phyloP scores from a whole-genome alignment of 73 alveolate species.

The Tetrahymena borealis region DNA sequence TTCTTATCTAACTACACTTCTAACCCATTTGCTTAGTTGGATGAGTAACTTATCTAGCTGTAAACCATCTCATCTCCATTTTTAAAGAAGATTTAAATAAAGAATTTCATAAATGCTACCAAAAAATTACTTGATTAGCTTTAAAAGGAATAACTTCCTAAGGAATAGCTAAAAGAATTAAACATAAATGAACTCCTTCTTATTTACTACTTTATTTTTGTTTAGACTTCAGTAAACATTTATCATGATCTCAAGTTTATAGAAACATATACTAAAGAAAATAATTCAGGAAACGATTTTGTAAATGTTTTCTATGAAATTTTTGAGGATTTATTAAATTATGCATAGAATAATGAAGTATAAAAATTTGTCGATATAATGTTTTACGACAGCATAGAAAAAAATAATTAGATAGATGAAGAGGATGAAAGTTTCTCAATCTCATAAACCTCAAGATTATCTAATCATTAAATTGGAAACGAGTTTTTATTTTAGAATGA shows the following conservation, averaged over 20 bases:
- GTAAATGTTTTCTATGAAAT: not conserved
- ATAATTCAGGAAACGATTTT: not conserved
- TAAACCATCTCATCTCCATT: too few species aligned
- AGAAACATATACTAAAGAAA: not conserved
- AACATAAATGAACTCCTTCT: not conserved
- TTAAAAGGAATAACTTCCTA: not conserved
- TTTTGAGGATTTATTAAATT: not conserved
- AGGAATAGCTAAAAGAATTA: not conserved
- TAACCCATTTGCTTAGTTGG: too few species aligned
- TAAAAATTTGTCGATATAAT: not conserved
- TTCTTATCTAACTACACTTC: too few species aligned
- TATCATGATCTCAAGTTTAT: not conserved
- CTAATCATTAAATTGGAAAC: too few species aligned
- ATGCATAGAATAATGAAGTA: not conserved
- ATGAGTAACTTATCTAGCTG: too few species aligned
- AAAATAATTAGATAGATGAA: too few species aligned
- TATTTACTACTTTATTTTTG: not conserved
- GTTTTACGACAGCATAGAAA: not conserved
- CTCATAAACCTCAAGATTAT: too few species aligned
- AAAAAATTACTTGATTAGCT: not conserved
- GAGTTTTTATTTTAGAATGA: not conserved
- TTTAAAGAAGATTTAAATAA: too few species aligned
- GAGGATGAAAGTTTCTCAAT: too few species aligned
- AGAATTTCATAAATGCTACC: not conserved
- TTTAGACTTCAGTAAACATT: not conserved